These are phyloP conservation scores for Kazachstania sp. DNA, from an alignment of 1,139 yeast species.

Conservation along the genomic window DNA sequence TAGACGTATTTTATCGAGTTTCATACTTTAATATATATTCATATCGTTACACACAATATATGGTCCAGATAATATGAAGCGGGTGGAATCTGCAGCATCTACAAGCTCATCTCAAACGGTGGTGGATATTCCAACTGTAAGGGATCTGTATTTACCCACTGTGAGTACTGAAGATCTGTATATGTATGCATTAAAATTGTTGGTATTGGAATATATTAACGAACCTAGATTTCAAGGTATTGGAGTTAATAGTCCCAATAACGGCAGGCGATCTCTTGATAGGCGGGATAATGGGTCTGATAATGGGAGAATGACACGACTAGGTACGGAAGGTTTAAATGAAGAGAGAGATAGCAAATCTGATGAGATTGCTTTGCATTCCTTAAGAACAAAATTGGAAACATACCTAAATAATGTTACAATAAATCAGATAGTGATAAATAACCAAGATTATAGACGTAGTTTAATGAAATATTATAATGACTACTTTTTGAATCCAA, in stretches of 20 bases:
- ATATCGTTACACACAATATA: neutral
- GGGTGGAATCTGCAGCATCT: conserved; percentile 8
- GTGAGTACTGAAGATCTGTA: conserved; percentile 13
- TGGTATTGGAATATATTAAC: conserved; percentile 48
- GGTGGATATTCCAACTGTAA: conserved; percentile 8
- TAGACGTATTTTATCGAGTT: too few relatives aligned
- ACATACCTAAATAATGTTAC: conserved; percentile 46
- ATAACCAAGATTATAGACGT: conserved; percentile 33
- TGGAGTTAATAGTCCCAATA: neutral
- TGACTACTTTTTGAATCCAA: conserved; percentile 46
- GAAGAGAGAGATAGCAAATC: neutral
- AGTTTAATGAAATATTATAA: conserved; percentile 54
- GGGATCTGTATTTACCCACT: conserved; percentile 7
- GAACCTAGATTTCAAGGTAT: conserved; percentile 45
- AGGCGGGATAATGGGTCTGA: neutral
- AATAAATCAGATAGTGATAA: conserved; percentile 31
- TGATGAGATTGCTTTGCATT: neutral
- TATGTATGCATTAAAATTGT: conserved; percentile 34
- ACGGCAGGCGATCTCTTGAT: neutral
- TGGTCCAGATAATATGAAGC: neutral
- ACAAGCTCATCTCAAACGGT: conserved; percentile 5
- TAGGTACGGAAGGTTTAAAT: neutral
- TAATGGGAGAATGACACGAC: neutral
- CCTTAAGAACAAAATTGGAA: conserved; percentile 1
- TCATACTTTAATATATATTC: too few relatives aligned